Base-by-base conservation (phyloP, 768 basidiomycete genomes). In the Leccinum subtestaceum region DNA sequence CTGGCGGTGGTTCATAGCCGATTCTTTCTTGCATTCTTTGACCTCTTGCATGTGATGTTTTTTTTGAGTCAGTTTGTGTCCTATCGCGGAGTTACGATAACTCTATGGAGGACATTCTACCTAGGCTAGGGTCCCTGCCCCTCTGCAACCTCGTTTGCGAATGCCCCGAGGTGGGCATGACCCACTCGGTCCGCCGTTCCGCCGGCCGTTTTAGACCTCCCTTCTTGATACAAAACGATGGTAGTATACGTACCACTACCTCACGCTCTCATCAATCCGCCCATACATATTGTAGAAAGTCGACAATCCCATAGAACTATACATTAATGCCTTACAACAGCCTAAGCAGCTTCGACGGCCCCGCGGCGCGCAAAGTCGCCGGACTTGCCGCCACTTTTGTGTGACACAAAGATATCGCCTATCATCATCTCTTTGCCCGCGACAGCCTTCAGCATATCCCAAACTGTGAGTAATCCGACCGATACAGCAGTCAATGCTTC, bases 381-480 rank as follows among this genome's bases (percentile, higher is more conserved):
- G 65, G 86, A 87, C 71, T 78, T 79, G 17, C 93, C 93, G 12
- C 92, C 93, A 29, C 80, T 76, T 72, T 95, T 95, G 32, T 75
- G 72, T 1, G 77, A 75, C 3, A 93, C 87, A 61, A 81, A 74
- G 38, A 93, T 81, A 23, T 84, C 81, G 19, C 83, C 78, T 36
- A 97, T 91, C 59, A 82, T 75, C 91, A 96, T 94, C 58, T 91
- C 89, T 69, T 82, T 82, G n/a, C 92, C 94, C 1, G 90, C 92
- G 2, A 93, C 87, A 5, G 89, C 88, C 74, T 95, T 95, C 31
- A 95, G 80, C 93, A 96, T 95, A 68, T 94, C 93, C 90, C 93
- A 96, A 13, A 95, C 85, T 1, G 91, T 92, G 55, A 95, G 76
- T 32, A 91, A 78, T 5, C 86, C 87, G 31, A 90, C 77, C 1